A percentile compares a stretch with the other conserved stretches of the same genome.
Conservation (phyloP, 805 yeast genomes). For the Candida easanensis region DNA sequence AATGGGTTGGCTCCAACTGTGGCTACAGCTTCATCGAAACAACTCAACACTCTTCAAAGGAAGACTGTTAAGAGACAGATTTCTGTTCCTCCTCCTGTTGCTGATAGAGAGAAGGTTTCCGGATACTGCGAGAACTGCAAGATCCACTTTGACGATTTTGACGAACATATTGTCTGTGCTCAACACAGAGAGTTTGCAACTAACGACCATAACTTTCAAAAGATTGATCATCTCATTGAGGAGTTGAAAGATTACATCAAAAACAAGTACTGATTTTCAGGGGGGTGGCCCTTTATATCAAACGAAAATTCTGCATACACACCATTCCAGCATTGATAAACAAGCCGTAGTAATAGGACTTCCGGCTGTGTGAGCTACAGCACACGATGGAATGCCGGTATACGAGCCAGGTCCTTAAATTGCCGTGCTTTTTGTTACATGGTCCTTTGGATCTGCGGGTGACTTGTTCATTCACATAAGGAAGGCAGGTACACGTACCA, state of each 20-base stretch:
- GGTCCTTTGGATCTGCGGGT: too few species aligned
- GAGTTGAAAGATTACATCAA: conserved; percentile 27
- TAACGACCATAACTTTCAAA: conserved; percentile 65
- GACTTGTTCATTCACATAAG: too few species aligned
- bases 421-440: too few species aligned
- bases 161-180: conserved; percentile 65
- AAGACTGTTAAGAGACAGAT: conserved; percentile 31
- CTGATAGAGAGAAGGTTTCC: conserved; percentile 33
- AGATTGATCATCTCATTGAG: conserved; percentile 70
- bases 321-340: too few species aligned
- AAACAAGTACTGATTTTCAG: conserved; percentile 16
- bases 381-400: too few species aligned
- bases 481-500: too few species aligned
- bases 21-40: conserved; percentile 53
- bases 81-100: neutral
- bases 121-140: conserved; percentile 96
- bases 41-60: conserved; percentile 45
- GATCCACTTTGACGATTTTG: conserved; percentile 75
- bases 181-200: conserved; percentile 79
- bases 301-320: too few species aligned
- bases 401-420: too few species aligned
- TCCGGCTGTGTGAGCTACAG: too few species aligned
- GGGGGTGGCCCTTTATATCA: too few species aligned
- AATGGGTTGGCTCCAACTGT: conserved; percentile 63
- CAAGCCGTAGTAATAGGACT: too few species aligned